Evolutionary conservation across 257 asterid species (phyloP), one percentile per base, ranked within the genome.

Genomic region (Striga asiatica): DNA sequence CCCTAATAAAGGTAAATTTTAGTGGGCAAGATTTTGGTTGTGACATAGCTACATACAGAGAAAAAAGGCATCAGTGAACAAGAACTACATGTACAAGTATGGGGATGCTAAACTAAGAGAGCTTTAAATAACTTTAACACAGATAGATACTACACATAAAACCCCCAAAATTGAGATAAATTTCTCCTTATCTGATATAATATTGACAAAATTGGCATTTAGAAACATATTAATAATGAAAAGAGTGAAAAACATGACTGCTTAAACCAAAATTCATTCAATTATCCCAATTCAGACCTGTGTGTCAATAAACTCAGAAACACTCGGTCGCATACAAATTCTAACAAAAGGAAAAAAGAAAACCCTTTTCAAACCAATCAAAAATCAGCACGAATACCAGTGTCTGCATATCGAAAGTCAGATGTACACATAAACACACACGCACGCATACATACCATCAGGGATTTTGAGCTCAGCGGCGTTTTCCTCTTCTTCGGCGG

Each of bases 391-490:
- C 25, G 14, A 20, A 28, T 16, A 8, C 13, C 31, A 5, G 45
- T 5, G 21, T 10, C 17, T 6, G 6, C 6, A 27, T 27, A 27
- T 2, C 31, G 6, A 27, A 27, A 27, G 6, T 27, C 31, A 27
- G 31, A 27, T 6, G 31, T 2, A 27, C 3, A 27, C 3, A 14
- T 4, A 20, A 23, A 50, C 4, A 16, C 28, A 28, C 4, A 6
- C 24, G 25, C 35, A 41, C 16, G 51, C 22, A 18, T n/a, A 13
- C n/a, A n/a, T 79, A 85, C 95, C 95, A 46, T 86, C 95, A 0
- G 91, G 88, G 24, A 86, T 86, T 66, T 83, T 83, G 59, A 86
- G 95, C 79, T 83, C 88, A 5, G 95, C 83, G 0, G 95, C 94
- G 58, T 86, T 83, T 46, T 86, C 94, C 57, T 86, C 94, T 74